Evolutionary conservation across 2,329 filamentous ascomycete genomes (phyloP).

Genomic region (Aspergillus sp.): DNA sequence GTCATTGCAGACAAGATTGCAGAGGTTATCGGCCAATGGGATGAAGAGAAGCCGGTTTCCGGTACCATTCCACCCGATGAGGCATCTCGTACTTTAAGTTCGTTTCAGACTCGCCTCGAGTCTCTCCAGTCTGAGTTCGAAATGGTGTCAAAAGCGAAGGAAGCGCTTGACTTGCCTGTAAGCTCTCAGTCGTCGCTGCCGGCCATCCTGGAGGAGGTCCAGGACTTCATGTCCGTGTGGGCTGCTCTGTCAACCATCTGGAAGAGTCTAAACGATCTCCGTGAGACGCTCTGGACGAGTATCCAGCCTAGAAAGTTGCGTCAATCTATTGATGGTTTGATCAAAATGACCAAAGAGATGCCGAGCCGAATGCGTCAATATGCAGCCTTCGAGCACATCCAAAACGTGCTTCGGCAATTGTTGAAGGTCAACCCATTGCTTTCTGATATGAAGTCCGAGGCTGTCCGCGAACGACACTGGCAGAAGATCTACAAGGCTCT

Average conservation of each 20-base stretch:
- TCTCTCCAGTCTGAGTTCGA: slow-evolving; percentile 78
- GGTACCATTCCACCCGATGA: slow-evolving; percentile 85
- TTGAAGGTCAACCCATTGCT: slow-evolving; percentile 86
- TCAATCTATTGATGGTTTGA: slow-evolving; percentile 76
- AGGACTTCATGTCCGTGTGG: slow-evolving; percentile 99
- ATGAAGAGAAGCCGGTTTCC: slow-evolving; percentile 92
- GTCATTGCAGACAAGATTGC: slow-evolving; percentile 80
- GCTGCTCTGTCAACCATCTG: slow-evolving; percentile 90
- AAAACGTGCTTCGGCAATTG: slow-evolving; percentile 77
- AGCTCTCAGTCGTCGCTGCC: slow-evolving; percentile 71
- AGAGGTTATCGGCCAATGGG: slow-evolving; percentile 81
- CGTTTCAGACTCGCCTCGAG: slow-evolving; percentile 78
- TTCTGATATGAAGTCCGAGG: slow-evolving; percentile 88
- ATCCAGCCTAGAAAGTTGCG: slow-evolving; percentile 91
- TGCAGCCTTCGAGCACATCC: slow-evolving; percentile 98
- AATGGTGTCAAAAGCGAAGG: slow-evolving; percentile 93
- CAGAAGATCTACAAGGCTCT: slow-evolving; percentile 94
- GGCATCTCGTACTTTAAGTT: slow-evolving; percentile 70
- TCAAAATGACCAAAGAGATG: slow-evolving; percentile 99
- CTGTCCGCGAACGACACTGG: slow-evolving; percentile 94
- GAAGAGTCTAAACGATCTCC: slow-evolving; percentile 88
- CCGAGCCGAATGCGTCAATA: slow-evolving; percentile 98
- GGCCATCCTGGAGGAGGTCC: slow-evolving; percentile 87
- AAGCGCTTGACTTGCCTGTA: slow-evolving; percentile 82
- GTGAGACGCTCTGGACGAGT: slow-evolving; percentile 88